Evolutionary conservation across 2,329 filamentous ascomycete genomes (phyloP).

Genomic region (Fusarium heterosporum): DNA sequence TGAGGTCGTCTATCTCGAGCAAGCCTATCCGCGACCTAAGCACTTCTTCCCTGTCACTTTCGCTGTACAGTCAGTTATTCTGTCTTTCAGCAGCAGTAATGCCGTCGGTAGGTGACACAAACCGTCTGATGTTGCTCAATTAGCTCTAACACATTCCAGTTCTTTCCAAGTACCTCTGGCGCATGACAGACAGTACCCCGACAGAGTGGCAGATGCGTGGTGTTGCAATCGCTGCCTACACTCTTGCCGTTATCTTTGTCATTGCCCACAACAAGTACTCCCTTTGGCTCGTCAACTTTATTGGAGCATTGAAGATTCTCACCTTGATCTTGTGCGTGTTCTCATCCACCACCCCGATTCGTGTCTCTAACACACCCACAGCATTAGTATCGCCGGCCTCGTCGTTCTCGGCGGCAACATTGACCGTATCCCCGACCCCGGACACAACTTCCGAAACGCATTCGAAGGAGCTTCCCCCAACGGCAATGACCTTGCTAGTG

Average conservation of each 20-base stretch:
- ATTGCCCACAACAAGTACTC: constrained; percentile 69
- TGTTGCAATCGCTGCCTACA: constrained; percentile 73
- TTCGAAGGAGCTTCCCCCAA: constrained; percentile 52
- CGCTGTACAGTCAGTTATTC: constrained; percentile 70
- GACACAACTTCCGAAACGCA: constrained; percentile 52
- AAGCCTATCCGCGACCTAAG: constrained; percentile 72
- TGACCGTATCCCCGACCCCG: constrained; percentile 48
- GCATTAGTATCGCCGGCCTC: constrained; percentile 68
- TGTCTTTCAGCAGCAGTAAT: constrained; percentile 76
- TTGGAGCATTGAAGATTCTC: constrained; percentile 69
- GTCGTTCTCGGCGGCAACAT: constrained; percentile 65
- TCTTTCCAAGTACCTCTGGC: constrained; percentile 71
- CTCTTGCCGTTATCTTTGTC: constrained; percentile 66
- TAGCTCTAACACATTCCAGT: constrained; percentile 52
- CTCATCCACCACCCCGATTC: accelerated
- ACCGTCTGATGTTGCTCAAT: accelerated
- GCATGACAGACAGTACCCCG: constrained; percentile 62
- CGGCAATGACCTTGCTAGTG: constrained; percentile 56
- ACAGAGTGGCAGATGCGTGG: constrained; percentile 75
- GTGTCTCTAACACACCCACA: background rate
- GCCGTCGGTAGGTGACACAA: constrained; percentile 56
- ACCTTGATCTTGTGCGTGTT: constrained; percentile 65
- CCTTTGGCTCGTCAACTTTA: constrained; percentile 65
- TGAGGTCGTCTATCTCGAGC: constrained; percentile 76
- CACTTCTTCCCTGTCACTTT: constrained; percentile 74